A percentile compares a stretch with the other conserved stretches of the same genome.
Evolutionary conservation across 192 early-diverging fungal species (phyloP).

Genomic region (Chytriomyces sp.): DNA sequence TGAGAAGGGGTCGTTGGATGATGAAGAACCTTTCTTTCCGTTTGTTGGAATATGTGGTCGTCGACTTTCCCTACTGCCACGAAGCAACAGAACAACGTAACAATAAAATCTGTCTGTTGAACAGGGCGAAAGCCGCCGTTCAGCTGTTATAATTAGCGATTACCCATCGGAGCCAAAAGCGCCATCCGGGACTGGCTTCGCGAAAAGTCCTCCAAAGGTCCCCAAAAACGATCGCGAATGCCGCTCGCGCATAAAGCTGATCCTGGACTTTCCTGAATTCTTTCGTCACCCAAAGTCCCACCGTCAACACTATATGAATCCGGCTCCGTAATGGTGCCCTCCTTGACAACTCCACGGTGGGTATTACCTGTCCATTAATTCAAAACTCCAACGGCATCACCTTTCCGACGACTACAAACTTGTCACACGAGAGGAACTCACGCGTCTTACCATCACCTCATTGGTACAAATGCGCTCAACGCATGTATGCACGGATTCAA

Average conservation of each 20-base stretch:
- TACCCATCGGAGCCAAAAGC: slow-evolving; percentile 50
- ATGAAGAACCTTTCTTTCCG: background rate
- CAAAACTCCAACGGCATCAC: slow-evolving; percentile 74
- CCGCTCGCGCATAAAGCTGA: slow-evolving; percentile 87
- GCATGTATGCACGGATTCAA: slow-evolving; percentile 99
- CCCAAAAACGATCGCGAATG: slow-evolving; percentile 90
- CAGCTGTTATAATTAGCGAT: too few relatives aligned
- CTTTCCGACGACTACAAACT: slow-evolving; percentile 99
- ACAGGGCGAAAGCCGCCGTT: too few relatives aligned
- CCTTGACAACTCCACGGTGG: slow-evolving; percentile 94
- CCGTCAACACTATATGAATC: slow-evolving; percentile 65
- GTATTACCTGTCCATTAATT: slow-evolving; percentile 47
- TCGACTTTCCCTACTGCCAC: too few relatives aligned
- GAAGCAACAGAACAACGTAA: too few relatives aligned
- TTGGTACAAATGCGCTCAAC: slow-evolving; percentile 90
- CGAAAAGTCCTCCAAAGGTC: slow-evolving; percentile 77
- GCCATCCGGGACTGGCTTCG: slow-evolving; percentile 96
- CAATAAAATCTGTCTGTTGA: too few relatives aligned
- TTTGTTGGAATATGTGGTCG: too few relatives aligned
- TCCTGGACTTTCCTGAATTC: slow-evolving; percentile 96
- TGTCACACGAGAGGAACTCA: slow-evolving; percentile 87
- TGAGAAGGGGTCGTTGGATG: slow-evolving; percentile 29
- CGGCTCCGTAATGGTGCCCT: slow-evolving; percentile 91
- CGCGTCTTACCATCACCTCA: slow-evolving; percentile 84
- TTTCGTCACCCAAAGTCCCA: slow-evolving; percentile 67